These are phyloP conservation scores for Gigaspora rosea DNA, from an alignment of 192 early-diverging fungal species.

Conservation along the genomic window DNA sequence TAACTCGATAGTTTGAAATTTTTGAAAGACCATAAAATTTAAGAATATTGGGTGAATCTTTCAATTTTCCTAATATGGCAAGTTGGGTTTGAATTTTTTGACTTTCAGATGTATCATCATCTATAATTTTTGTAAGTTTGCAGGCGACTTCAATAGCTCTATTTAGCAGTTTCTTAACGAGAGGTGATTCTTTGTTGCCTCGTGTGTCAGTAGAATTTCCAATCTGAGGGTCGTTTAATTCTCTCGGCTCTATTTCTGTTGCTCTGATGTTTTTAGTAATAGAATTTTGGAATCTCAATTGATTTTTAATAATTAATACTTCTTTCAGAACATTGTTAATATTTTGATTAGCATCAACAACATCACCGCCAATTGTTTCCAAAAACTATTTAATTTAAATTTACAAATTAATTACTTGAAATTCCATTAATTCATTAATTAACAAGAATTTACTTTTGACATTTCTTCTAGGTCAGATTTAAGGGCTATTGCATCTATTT, in stretches of 20 bases:
- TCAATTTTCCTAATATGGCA: slow-evolving; percentile 17
- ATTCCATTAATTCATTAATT: not conserved
- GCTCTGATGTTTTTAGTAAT: not conserved
- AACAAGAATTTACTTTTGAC: too few relatives aligned
- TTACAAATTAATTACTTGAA: not conserved
- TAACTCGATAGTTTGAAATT: not conserved
- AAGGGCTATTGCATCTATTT: not conserved
- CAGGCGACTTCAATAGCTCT: not conserved
- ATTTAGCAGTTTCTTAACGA: not conserved
- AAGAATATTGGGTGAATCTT: slow-evolving; percentile 5
- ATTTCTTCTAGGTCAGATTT: slow-evolving; percentile 1
- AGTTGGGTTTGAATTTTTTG: slow-evolving; percentile 11
- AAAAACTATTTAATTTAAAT: not conserved
- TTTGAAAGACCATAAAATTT: slow-evolving; percentile 25
- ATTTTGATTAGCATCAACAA: not conserved
- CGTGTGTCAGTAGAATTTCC: not conserved
- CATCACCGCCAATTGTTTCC: not conserved
- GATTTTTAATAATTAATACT: not conserved
- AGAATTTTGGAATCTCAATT: not conserved
- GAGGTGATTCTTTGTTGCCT: not conserved
- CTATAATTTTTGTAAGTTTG: not conserved
- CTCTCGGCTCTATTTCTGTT: not conserved
- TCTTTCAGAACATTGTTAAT: slow-evolving; percentile 7
- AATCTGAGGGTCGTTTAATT: not conserved
- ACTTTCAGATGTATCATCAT: not conserved